Percentiles rank a stretch among this genome's conserved stretches.
Conservation (phyloP, 1,139 yeast species). For the Geotrichum siamense region DNA sequence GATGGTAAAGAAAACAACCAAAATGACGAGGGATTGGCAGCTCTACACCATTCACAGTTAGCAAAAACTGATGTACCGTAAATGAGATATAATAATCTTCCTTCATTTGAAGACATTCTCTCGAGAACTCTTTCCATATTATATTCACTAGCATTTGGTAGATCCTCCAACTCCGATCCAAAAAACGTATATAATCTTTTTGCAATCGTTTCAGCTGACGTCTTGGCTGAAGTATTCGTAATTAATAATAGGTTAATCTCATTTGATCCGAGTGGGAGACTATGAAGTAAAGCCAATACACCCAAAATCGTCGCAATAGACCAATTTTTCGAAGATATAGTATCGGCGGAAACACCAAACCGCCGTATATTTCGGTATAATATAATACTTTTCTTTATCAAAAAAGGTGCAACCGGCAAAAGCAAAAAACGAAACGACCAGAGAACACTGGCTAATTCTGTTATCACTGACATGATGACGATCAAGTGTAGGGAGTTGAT, state of each 20-base stretch:
- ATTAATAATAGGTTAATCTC: neutral
- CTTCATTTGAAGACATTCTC: constrained; percentile 21
- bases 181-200: neutral
- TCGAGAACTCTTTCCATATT: constrained; percentile 20
- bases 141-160: neutral
- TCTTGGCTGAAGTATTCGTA: neutral
- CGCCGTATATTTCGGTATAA: no score
- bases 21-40: constrained; percentile 20
- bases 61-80: constrained; percentile 26
- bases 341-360: no score
- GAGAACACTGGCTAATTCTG: no score
- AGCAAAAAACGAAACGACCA: no score
- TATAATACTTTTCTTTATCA: no score
- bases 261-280: no score
- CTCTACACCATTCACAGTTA: constrained; percentile 27
- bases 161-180: neutral
- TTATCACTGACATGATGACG: no score
- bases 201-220: neutral
- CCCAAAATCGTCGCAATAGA: no score
- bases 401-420: no score
- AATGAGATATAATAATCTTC: constrained; percentile 24
- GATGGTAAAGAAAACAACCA: constrained; percentile 23
- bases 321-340: no score
- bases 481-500: no score
- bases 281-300: no score